Evolutionary conservation across 225 moss, liverwort and hornwort genomes (phyloP).

Genomic region (Sphagnum contortum): DNA sequence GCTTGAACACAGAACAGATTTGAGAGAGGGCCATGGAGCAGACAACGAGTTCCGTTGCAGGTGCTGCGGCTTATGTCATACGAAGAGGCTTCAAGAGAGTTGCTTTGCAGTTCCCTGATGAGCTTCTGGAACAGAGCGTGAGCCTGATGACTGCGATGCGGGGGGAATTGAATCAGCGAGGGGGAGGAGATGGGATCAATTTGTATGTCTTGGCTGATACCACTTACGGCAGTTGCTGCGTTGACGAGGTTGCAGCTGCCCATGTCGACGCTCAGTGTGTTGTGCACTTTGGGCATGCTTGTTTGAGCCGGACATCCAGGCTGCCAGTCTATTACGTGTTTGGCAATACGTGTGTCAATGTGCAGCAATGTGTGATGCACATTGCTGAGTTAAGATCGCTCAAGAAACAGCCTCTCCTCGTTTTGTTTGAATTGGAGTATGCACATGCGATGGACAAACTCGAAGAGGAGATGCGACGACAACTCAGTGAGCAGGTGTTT

Average conservation of each 20-base stretch:
- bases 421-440: constrained; percentile 61
- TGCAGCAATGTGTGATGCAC: constrained; percentile 31
- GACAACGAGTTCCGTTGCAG: constrained; percentile 2
- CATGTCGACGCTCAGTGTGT: constrained; percentile 91
- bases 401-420: constrained; percentile 35
- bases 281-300: constrained; percentile 84
- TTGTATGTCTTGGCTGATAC: constrained; percentile 95
- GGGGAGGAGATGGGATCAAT: constrained; percentile 14
- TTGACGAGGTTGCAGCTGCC: constrained; percentile 89
- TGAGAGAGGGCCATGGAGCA: too few relatives aligned
- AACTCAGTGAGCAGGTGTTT: constrained; percentile 13
- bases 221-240: constrained; percentile 95
- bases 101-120: constrained; percentile 76
- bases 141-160: constrained; percentile 52
- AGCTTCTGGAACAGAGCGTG: constrained; percentile 52
- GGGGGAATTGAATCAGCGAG: constrained; percentile 26
- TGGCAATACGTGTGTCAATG: constrained; percentile 41
- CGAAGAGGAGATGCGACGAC: constrained; percentile 14
- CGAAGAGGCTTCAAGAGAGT: constrained; percentile 27
- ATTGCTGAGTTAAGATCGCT: constrained; percentile 29
- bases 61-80: constrained; percentile 31
- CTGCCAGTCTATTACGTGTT: constrained; percentile 83
- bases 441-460: constrained; percentile 40
- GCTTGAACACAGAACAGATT: too few relatives aligned
- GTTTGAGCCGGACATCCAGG: constrained; percentile 73